A percentile compares a stretch with the other conserved stretches of the same genome.
Conservation (phyloP, 352 stramenopile species). For the Phytopythium chamaehyphon region DNA sequence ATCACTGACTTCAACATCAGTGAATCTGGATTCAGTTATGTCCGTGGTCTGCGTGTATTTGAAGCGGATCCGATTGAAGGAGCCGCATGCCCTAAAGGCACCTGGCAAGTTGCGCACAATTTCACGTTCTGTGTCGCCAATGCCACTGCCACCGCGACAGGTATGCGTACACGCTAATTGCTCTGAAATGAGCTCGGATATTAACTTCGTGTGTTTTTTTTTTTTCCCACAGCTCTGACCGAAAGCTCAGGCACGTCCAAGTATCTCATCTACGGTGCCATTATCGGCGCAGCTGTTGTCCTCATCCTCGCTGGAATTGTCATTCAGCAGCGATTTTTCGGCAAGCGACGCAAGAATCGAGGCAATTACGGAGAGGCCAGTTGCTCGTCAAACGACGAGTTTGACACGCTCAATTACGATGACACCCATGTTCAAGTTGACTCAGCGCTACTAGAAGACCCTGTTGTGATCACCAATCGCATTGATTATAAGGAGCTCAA, state of each 20-base stretch:
- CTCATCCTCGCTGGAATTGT: conserved; percentile 16
- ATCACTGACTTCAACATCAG: conserved; percentile 33
- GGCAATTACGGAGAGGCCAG: neutral
- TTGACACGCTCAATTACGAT: conserved; percentile 29
- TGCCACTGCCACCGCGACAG: neutral
- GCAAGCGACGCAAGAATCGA: neutral
- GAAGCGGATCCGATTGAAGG: conserved; percentile 19
- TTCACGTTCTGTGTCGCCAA: conserved; percentile 31
- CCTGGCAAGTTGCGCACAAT: conserved; percentile 17
- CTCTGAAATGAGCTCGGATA: no score
- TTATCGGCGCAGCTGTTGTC: conserved; percentile 10
- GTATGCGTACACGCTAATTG: no score
- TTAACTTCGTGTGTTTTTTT: no score
- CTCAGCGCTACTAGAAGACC: conserved; percentile 15
- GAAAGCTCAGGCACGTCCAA: conserved; percentile 13
- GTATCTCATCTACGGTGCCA: conserved; percentile 14
- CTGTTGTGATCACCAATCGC: conserved; percentile 29
- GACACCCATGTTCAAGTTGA: conserved; percentile 27
- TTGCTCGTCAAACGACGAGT: conserved; percentile 18
- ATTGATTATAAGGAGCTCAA: conserved; percentile 25
- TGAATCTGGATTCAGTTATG: conserved; percentile 6
- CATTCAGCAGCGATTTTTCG: conserved; percentile 10
- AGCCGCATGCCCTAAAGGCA: conserved; percentile 17
- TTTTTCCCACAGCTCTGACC: conserved; percentile 1
- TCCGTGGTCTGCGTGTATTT: conserved; percentile 15